Base-by-base conservation (phyloP, 73 alveolate genomes). In the Diophrys sp. region DNA sequence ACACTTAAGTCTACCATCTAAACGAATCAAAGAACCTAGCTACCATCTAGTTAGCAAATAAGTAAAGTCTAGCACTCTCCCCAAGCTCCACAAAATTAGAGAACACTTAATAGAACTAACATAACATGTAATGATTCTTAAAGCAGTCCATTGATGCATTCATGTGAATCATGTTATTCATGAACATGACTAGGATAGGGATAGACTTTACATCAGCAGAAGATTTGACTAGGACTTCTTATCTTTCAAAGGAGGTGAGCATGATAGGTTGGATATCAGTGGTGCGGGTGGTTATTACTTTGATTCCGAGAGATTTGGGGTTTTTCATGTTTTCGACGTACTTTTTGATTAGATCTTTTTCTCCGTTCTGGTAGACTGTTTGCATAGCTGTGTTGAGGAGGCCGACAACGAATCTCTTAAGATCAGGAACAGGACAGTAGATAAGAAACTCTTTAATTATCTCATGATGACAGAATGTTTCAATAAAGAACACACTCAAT, bases 351-450 rank as follows among this genome's bases (percentile, higher is more conserved):
- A 85, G 5, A 25, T 18, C 11, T 30, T 56, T 23, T 32, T 86
- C 90, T 74, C 80, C 89, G 54, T 57, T 31, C 29, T 31, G 14
- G 62, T 70, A 79, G 26, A 80, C 87, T 14, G 23, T 33, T 54
- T 54, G 44, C 78, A 80, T 54, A 1, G 93, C 93, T 23, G 89
- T 57, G 33, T 75, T 84, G 28, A 86, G 30, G 33, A 86, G 77
- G 1, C 93, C 93, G 18, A 78, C 83, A 0, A 87, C 78, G 31
- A 82, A 74, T 68, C 94, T 56, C 74, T 76, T 75, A 87, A 80
- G 77, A 29, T 87, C 94, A 2, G 80, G 83, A 27, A 87, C 56
- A 29, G 94, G 94, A 70, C 94, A 87, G 74, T 87, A 90, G 23
- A 87, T 77, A 14, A 87, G 67, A 33, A 87, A 73, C 71, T 87